Conservation (phyloP, 1,284 basidiomycete genomes). For the Ustilago nuda region DNA sequence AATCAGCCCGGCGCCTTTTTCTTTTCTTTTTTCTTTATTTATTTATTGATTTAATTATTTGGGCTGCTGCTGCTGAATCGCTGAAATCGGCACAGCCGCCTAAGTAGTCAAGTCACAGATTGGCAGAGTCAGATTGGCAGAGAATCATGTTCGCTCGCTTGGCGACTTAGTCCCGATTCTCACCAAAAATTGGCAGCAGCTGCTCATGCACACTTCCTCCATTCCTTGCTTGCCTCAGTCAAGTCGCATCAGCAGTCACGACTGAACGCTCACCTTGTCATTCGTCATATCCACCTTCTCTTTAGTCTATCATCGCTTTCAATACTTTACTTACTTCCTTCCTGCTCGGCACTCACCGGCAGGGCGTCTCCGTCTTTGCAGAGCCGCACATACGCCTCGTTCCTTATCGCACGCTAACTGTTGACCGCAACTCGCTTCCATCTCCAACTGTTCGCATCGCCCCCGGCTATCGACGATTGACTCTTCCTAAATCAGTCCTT, state of each 20-base stretch:
- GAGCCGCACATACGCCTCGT: background rate
- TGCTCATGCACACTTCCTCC: background rate
- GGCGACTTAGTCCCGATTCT: slow-evolving; percentile 1
- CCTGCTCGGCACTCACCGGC: slow-evolving; percentile 7
- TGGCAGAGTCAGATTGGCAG: background rate
- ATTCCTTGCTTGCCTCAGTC: background rate
- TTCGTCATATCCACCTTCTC: slow-evolving; percentile 37
- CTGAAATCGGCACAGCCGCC: too few species aligned
- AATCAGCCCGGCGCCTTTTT: slow-evolving; percentile 2
- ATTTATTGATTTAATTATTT: background rate
- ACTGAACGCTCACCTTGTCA: slow-evolving; percentile 6
- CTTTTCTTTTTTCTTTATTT: background rate
- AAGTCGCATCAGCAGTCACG: slow-evolving; percentile 37
- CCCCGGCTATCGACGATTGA: slow-evolving; percentile 27
- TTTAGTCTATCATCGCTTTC: slow-evolving; percentile 6
- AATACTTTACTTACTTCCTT: background rate
- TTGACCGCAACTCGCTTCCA: background rate
- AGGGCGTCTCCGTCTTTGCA: background rate
- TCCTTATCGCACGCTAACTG: slow-evolving; percentile 4
- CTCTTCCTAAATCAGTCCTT: background rate
- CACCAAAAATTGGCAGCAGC: background rate
- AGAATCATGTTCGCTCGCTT: background rate
- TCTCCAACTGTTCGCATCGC: slow-evolving; percentile 14
- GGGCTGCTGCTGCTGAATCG: background rate
- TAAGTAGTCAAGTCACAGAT: background rate